Evolutionary conservation across 106 monocot genomes (phyloP).

Genomic region (Hemerocallis citrina): DNA sequence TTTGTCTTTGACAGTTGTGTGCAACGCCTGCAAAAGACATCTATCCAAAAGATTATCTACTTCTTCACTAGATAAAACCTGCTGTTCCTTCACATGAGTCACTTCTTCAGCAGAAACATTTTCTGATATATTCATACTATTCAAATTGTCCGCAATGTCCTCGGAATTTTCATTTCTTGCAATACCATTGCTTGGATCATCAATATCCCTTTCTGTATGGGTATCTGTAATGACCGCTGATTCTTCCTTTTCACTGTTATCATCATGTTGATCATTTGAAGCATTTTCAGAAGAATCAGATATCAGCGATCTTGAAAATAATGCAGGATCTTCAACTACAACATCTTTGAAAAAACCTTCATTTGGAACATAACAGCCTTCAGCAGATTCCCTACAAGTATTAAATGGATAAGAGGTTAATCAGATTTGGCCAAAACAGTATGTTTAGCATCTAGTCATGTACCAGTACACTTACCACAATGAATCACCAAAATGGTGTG

Average conservation of each 20-base stretch:
- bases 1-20: slow-evolving; percentile 82
- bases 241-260: slow-evolving; percentile 11
- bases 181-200: slow-evolving; percentile 4
- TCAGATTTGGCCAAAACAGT: neutral
- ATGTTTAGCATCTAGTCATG: neutral
- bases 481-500: slow-evolving; percentile 72
- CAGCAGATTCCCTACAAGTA: slow-evolving; percentile 74
- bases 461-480: slow-evolving; percentile 65
- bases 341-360: slow-evolving; percentile 79
- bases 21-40: slow-evolving; percentile 91
- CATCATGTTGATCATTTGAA: slow-evolving; percentile 25
- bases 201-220: slow-evolving; percentile 14
- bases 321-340: slow-evolving; percentile 73
- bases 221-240: slow-evolving; percentile 15
- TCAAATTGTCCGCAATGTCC: slow-evolving; percentile 29
- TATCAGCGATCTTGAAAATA: slow-evolving; percentile 18
- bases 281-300: slow-evolving; percentile 22
- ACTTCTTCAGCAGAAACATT: slow-evolving; percentile 32
- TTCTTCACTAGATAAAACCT: slow-evolving; percentile 41
- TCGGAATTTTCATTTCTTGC: slow-evolving; percentile 20
- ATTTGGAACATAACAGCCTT: slow-evolving; percentile 78
- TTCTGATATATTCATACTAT: slow-evolving; percentile 37
- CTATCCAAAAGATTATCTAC: slow-evolving; percentile 71
- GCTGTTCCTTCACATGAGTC: slow-evolving; percentile 36
- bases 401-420: neutral